Conservation (phyloP, 805 yeast species). For the Pichia heedii region DNA sequence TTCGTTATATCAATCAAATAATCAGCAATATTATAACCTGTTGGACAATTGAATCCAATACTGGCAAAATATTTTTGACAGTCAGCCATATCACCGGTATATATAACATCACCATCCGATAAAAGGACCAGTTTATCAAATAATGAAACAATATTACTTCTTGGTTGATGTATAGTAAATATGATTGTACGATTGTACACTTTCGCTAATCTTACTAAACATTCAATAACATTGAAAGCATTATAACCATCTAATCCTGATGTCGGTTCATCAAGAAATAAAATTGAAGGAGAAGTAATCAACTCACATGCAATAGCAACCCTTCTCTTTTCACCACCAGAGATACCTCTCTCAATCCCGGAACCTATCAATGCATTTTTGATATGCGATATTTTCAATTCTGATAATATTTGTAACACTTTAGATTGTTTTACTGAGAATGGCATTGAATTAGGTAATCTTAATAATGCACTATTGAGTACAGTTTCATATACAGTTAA, state of each 20-base stretch:
- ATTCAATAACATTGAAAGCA: slow-evolving; percentile 84
- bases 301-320: slow-evolving; percentile 91
- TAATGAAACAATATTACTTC: slow-evolving; percentile 87
- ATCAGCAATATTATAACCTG: slow-evolving; percentile 90
- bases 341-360: slow-evolving; percentile 82
- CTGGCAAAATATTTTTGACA: slow-evolving; percentile 68
- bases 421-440: slow-evolving; percentile 61
- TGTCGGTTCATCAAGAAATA: slow-evolving; percentile 88
- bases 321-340: slow-evolving; percentile 88
- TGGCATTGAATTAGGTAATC: slow-evolving; percentile 80
- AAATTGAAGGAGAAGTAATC: slow-evolving; percentile 77
- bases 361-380: slow-evolving; percentile 84
- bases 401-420: slow-evolving; percentile 77
- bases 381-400: slow-evolving; percentile 73
- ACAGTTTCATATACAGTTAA: slow-evolving; percentile 95
- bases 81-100: slow-evolving; percentile 74
- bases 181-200: slow-evolving; percentile 81
- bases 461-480: slow-evolving; percentile 77
- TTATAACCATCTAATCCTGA: slow-evolving; percentile 93
- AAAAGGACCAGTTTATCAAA: slow-evolving; percentile 77
- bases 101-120: slow-evolving; percentile 78
- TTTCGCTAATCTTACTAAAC: slow-evolving; percentile 69
- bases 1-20: slow-evolving; percentile 86
- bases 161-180: slow-evolving; percentile 93
- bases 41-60: slow-evolving; percentile 76